Evolutionary conservation across 2,329 filamentous ascomycete species (phyloP).

Genomic region (Diaporthe citrichinensis): DNA sequence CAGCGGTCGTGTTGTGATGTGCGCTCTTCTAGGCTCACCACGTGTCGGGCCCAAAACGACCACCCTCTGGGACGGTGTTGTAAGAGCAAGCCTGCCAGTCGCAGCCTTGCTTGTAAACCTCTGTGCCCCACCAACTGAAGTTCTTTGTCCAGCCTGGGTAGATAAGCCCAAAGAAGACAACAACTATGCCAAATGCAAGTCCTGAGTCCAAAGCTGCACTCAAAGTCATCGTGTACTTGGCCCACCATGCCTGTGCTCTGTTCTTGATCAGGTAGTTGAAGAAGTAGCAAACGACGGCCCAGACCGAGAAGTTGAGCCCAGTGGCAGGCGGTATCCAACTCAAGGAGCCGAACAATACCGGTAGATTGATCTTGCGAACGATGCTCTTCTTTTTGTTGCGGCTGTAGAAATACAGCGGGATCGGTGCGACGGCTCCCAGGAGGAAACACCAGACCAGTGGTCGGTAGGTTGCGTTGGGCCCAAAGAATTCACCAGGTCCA

Average conservation of each 20-base stretch:
- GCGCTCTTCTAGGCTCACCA: conserved; percentile 59
- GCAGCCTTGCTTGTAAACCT: conserved; percentile 86
- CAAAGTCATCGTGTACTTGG: conserved; percentile 91
- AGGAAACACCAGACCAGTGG: conserved; percentile 86
- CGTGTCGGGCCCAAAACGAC: conserved; percentile 74
- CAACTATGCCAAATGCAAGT: conserved; percentile 84
- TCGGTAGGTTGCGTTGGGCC: conserved; percentile 80
- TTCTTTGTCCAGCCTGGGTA: conserved; percentile 81
- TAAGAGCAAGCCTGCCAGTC: conserved; percentile 88
- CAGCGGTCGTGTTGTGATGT: conserved; percentile 1
- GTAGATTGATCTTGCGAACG: conserved; percentile 83
- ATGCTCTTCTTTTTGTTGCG: conserved; percentile 72
- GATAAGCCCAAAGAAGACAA: conserved; percentile 90
- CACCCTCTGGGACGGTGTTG: conserved; percentile 72
- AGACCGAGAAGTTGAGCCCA: conserved; percentile 89
- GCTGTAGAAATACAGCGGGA: conserved; percentile 80
- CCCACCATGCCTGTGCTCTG: conserved; percentile 83
- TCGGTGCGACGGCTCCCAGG: conserved; percentile 80
- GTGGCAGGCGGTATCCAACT: conserved; percentile 90
- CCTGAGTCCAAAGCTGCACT: conserved; percentile 87
- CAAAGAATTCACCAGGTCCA: conserved; percentile 86
- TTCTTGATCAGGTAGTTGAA: conserved; percentile 85
- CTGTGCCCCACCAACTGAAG: conserved; percentile 91
- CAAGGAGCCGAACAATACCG: conserved; percentile 85
- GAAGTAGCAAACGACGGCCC: conserved; percentile 86